Conservation (phyloP, 768 basidiomycete genomes). For the Mycena floridula region DNA sequence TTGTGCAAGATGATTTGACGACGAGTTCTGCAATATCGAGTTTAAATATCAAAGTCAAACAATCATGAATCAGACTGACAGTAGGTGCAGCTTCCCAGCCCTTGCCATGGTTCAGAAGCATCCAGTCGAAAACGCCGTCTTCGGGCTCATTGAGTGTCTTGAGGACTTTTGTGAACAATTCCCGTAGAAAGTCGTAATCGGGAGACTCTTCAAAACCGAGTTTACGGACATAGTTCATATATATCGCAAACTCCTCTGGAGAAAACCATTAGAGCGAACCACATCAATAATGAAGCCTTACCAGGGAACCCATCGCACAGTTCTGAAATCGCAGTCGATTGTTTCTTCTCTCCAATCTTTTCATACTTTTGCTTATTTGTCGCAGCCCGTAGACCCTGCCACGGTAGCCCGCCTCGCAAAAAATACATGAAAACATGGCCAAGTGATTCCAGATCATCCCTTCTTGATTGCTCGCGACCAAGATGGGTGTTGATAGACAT, state of each 20-base stretch:
- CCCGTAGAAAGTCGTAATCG: slow-evolving; percentile 96
- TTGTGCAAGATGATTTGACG: slow-evolving; percentile 37
- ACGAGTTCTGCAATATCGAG: slow-evolving; percentile 10
- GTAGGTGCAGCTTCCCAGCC: slow-evolving; percentile 85
- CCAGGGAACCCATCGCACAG: slow-evolving; percentile 96
- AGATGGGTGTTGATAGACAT: slow-evolving; percentile 99
- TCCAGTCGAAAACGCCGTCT: slow-evolving; percentile 95
- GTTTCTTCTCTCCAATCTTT: slow-evolving; percentile 99
- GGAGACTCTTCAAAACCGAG: slow-evolving; percentile 96
- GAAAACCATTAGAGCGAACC: slow-evolving; percentile 1
- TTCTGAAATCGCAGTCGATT: slow-evolving; percentile 86
- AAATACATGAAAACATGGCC: slow-evolving; percentile 99
- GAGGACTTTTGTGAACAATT: slow-evolving; percentile 87
- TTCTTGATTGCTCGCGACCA: slow-evolving; percentile 88
- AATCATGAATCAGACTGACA: slow-evolving; percentile 3
- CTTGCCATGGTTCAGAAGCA: slow-evolving; percentile 88
- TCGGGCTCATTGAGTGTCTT: slow-evolving; percentile 85
- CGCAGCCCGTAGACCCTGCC: slow-evolving; percentile 96
- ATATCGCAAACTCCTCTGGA: slow-evolving; percentile 94
- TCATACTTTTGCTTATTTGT: slow-evolving; percentile 99
- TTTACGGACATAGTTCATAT: slow-evolving; percentile 99
- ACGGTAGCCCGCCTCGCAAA: slow-evolving; percentile 90
- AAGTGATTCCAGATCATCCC: slow-evolving; percentile 94
- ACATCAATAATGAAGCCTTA: slow-evolving; percentile 27
- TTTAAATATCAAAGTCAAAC: slow-evolving; percentile 4